Evolutionary conservation across 2,329 filamentous ascomycete species (phyloP).

Genomic region (Aphanocladium album): DNA sequence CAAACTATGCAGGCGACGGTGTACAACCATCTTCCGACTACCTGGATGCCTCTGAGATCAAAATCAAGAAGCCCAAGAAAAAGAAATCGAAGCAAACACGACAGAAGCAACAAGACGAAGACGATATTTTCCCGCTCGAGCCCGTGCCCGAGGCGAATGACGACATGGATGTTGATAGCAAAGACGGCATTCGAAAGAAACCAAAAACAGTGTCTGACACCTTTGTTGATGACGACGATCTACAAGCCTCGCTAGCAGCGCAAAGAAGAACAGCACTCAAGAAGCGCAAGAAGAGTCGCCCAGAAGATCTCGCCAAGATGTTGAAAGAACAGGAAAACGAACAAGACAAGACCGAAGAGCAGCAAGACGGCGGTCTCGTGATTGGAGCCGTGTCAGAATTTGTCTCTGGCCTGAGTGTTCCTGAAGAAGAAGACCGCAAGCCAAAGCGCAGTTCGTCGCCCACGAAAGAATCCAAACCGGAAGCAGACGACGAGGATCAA

Average conservation of each 20-base stretch:
- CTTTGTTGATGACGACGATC: slow-evolving; percentile 86
- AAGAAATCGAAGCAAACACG: slow-evolving; percentile 75
- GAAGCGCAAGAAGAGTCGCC: slow-evolving; percentile 81
- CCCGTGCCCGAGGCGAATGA: slow-evolving; percentile 35
- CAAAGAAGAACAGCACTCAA: slow-evolving; percentile 81
- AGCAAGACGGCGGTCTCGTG: slow-evolving; percentile 59
- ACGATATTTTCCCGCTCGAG: slow-evolving; percentile 50
- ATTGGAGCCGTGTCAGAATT: slow-evolving; percentile 97
- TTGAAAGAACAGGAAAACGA: slow-evolving; percentile 61
- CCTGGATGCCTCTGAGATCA: slow-evolving; percentile 77
- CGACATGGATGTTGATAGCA: slow-evolving; percentile 72
- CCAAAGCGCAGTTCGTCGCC: slow-evolving; percentile 35
- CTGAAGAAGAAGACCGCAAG: slow-evolving; percentile 51
- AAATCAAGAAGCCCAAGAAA: slow-evolving; percentile 93
- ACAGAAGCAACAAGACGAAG: slow-evolving; percentile 61
- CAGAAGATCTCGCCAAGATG: slow-evolving; percentile 81
- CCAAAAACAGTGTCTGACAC: slow-evolving; percentile 59
- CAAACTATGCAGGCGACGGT: slow-evolving; percentile 14
- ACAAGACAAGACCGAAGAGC: slow-evolving; percentile 40
- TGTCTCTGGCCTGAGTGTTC: slow-evolving; percentile 75
- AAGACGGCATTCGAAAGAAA: slow-evolving; percentile 50
- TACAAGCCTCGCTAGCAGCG: slow-evolving; percentile 79
- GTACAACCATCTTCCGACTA: slow-evolving; percentile 67
- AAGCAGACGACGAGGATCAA: slow-evolving; percentile 33
- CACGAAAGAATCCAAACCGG: slow-evolving; percentile 30